Base-by-base conservation (phyloP, 768 basidiomycete species). In the Phlebiopsis flavidoalba region DNA sequence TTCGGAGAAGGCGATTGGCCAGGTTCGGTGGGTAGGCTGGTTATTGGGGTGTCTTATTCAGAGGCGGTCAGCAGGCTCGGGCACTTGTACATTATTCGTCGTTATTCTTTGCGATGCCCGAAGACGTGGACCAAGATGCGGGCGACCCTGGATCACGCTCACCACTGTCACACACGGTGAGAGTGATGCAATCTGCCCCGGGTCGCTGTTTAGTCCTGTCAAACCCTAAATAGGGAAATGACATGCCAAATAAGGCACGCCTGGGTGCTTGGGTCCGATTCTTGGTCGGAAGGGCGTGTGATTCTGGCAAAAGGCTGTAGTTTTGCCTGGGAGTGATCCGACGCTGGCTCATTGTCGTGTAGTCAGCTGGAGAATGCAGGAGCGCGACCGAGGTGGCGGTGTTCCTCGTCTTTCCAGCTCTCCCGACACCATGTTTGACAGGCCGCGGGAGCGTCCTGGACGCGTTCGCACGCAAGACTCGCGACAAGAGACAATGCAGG, bases 1-100 rank as follows among this genome's bases (percentile, higher is more conserved):
- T 92, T 61, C 79, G 89, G 46, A 77, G 77, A 67, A 80, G 82
- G 68, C 74, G 89, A 52, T 70, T 87, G 58, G 87, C 84, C 6
- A 79, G 79, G 62, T 92, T 92, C 71, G 87, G 83, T 17, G 74
- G 75, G 35, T 83, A 49, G 26, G 50, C 8, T n/a, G 48, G 48
- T 5, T 31, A 31, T 31, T 31, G 48, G 19, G 19, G 15, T 24
- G 48, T 31, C 26, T 24, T 31, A 15, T 31, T 52, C 50, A 22
- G 21, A 22, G 50, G 26, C 21, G 22, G 26, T 52, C 50, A 31
- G 21, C 50, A 52, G 50, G 50, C 22, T 52, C 50, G 24, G 50
- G 50, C 50, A 24, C 22, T 19, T 21, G 48, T 26, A 15, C 14
- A 11, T 10, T 21, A 49, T 21, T 49, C 48, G 48, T 49, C 48